Conservation (phyloP, 129 eudicot genomes). For the Arctium lappa region DNA sequence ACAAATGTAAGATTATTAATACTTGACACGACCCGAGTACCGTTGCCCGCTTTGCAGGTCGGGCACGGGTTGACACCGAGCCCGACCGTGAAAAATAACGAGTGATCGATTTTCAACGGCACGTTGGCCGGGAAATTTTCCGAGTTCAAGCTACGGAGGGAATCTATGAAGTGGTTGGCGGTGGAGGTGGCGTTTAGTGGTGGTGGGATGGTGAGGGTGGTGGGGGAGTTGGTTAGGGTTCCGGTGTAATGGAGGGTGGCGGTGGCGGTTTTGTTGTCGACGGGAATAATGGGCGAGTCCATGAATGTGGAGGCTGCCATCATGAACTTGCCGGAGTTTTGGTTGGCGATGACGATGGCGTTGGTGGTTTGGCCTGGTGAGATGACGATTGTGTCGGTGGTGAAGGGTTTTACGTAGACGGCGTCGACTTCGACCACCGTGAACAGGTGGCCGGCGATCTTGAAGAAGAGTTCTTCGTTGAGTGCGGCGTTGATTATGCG, state of each 20-base stretch:
- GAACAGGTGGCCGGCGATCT: conserved; percentile 81
- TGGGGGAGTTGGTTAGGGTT: conserved; percentile 36
- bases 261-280: conserved; percentile 69
- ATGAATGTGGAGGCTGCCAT: conserved; percentile 69
- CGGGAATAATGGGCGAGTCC: conserved; percentile 58
- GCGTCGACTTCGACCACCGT: conserved; percentile 88
- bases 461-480: conserved; percentile 91
- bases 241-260: conserved; percentile 75
- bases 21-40: conserved; percentile 62
- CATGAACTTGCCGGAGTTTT: conserved; percentile 52
- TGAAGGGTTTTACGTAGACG: conserved; percentile 76
- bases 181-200: conserved; percentile 64
- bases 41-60: conserved; percentile 62
- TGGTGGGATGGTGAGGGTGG: conserved; percentile 51
- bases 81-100: conserved; percentile 66
- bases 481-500: conserved; percentile 84
- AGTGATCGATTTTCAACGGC: conserved; percentile 61
- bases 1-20: conserved; percentile 73
- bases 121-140: conserved; percentile 60
- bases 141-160: conserved; percentile 70
- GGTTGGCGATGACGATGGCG: conserved; percentile 47
- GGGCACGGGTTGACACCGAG: conserved; percentile 72
- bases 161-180: conserved; percentile 55
- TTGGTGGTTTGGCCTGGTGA: conserved; percentile 91
- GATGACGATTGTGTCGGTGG: conserved; percentile 53